These are phyloP conservation scores for Monosporozyma unispora DNA, from an alignment of 805 yeast species.

Conservation along the genomic window DNA sequence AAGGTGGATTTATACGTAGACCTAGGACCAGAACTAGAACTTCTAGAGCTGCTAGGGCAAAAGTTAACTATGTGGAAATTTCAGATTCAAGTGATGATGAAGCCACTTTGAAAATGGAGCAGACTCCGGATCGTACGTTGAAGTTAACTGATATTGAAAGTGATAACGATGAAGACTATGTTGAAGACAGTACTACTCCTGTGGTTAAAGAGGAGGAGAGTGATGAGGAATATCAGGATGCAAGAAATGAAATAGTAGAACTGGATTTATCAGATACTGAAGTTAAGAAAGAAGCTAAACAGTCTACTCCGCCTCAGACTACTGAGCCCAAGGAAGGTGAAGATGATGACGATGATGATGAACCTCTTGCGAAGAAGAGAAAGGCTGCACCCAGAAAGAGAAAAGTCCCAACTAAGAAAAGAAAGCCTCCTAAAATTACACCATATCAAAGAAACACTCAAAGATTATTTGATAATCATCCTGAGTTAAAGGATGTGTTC, in stretches of 20 bases:
- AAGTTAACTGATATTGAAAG: conserved; percentile 7
- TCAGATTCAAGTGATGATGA: conserved; percentile 15
- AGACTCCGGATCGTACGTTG: not conserved
- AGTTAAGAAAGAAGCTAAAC: not conserved
- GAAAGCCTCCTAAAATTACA: conserved; percentile 46
- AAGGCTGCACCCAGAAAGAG: conserved; percentile 13
- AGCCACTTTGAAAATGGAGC: conserved; percentile 1
- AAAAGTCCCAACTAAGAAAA: conserved; percentile 18
- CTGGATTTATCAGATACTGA: not conserved
- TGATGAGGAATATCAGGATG: conserved; percentile 11
- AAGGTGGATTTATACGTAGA: conserved; percentile 26
- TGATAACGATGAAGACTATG: conserved; percentile 14
- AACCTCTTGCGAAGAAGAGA: conserved; percentile 17
- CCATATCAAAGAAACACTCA: conserved; percentile 62
- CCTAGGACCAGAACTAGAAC: conserved; percentile 14
- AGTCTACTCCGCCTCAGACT: not conserved
- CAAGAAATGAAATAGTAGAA: conserved; percentile 7
- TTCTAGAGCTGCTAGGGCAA: conserved; percentile 23
- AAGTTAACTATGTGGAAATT: conserved; percentile 31
- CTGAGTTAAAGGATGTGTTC: conserved; percentile 66
- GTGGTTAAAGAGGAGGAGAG: conserved; percentile 5
- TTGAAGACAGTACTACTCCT: conserved; percentile 2
- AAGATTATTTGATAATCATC: conserved; percentile 65
- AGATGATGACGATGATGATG: conserved; percentile 14
- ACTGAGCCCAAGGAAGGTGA: not conserved